These are phyloP conservation scores for Tylopilus plumbeoviolaceoides DNA, from an alignment of 768 basidiomycete genomes.

Conservation along the genomic window DNA sequence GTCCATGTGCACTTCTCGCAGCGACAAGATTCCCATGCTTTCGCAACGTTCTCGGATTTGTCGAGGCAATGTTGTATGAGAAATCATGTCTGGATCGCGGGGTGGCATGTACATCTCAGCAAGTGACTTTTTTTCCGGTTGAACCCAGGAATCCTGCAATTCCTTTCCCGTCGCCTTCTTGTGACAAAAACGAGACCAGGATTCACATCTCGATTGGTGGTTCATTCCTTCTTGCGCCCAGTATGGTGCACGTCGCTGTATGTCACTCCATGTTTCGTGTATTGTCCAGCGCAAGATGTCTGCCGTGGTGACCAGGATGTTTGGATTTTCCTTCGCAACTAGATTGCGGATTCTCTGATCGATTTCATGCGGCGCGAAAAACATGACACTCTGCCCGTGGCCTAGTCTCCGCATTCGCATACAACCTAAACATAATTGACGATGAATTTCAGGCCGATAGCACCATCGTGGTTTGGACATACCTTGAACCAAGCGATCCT, in stretches of 20 bases:
- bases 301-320: not conserved
- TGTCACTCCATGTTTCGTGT: not conserved
- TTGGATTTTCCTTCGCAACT: not conserved
- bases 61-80: not conserved
- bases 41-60: not conserved
- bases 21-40: not conserved
- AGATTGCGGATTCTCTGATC: not conserved
- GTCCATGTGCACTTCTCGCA: not conserved
- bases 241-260: not conserved
- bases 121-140: not conserved
- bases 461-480: too few relatives aligned
- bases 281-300: not conserved
- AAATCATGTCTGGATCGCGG: too few relatives aligned
- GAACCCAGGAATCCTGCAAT: not conserved
- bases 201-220: not conserved
- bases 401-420: not conserved
- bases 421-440: not conserved
- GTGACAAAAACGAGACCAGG: not conserved
- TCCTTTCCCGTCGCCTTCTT: not conserved
- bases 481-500: constrained; percentile 2
- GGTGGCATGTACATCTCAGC: not conserved
- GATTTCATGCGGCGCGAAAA: not conserved
- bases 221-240: not conserved
- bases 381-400: not conserved
- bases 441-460: too few relatives aligned